These are phyloP conservation scores for Epichloe amarillans DNA, from an alignment of 2,329 filamentous ascomycete species.

Conservation along the genomic window DNA sequence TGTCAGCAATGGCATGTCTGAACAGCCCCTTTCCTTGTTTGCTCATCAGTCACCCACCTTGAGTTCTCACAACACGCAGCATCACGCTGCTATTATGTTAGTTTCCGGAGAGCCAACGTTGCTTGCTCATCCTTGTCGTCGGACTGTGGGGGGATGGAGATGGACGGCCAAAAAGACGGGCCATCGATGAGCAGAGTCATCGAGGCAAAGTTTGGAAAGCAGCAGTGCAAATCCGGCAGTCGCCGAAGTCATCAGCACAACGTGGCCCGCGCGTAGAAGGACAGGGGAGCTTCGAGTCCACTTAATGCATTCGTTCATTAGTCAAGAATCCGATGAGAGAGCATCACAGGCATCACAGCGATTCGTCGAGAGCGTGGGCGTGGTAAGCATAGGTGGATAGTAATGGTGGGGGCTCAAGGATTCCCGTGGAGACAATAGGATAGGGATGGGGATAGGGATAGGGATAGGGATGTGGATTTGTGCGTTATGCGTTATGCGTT, in stretches of 20 bases:
- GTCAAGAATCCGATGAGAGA: no score
- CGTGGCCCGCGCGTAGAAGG: not conserved
- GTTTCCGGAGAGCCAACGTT: not conserved
- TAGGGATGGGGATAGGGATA: no score
- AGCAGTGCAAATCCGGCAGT: constrained; percentile 1
- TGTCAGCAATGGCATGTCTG: not conserved
- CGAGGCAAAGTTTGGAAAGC: not conserved
- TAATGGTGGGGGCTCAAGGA: no score
- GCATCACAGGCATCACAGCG: no score
- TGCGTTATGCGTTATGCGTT: no score
- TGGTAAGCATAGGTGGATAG: no score
- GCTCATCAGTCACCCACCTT: not conserved
- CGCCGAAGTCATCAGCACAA: constrained; percentile 1
- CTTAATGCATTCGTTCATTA: no score
- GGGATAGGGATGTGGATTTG: no score
- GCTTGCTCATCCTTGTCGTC: not conserved
- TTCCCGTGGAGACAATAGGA: no score
- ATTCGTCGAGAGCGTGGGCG: no score
- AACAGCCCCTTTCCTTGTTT: not conserved
- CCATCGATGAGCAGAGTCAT: not conserved
- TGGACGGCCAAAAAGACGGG: no score
- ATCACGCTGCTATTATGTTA: not conserved
- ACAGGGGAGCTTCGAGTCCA: no score
- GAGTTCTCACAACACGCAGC: not conserved
- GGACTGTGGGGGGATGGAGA: not conserved